A percentile compares a stretch with the other conserved stretches of the same genome.
Conservation (phyloP, 192 early-diverging fungal species). For the Umbelopsis isabellina region DNA sequence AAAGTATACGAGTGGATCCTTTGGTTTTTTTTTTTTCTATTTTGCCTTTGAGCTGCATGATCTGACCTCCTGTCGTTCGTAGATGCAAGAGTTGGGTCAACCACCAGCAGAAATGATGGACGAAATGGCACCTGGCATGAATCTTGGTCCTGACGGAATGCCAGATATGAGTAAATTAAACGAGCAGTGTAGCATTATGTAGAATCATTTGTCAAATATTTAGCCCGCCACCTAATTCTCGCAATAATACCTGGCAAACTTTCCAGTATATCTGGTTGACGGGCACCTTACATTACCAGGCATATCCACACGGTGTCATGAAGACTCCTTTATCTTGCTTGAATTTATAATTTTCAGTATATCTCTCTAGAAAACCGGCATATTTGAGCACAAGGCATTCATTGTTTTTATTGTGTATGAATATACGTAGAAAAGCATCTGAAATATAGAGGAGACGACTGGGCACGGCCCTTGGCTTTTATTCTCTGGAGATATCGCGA, state of each 20-base stretch:
- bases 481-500: constrained; percentile 86
- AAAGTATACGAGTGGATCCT: constrained; percentile 5
- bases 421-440: background rate
- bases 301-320: too few relatives aligned
- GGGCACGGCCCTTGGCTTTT: constrained; percentile 23
- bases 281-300: too few relatives aligned
- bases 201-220: constrained; percentile 9
- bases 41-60: too few relatives aligned
- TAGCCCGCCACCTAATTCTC: too few relatives aligned
- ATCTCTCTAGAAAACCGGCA: too few relatives aligned
- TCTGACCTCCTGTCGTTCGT: constrained; percentile 17
- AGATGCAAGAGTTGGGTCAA: constrained; percentile 97
- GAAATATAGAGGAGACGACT: background rate
- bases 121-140: constrained; percentile 89
- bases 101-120: constrained; percentile 91
- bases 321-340: too few relatives aligned
- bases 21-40: background rate
- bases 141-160: constrained; percentile 68
- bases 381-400: too few relatives aligned
- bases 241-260: too few relatives aligned
- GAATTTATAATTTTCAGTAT: too few relatives aligned
- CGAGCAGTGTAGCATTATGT: constrained; percentile 58
- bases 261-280: too few relatives aligned
- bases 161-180: constrained; percentile 54
- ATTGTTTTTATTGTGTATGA: too few relatives aligned